These are phyloP conservation scores for Sugiyamaella qingdaonensis DNA, from an alignment of 805 yeast species.

Conservation along the genomic window DNA sequence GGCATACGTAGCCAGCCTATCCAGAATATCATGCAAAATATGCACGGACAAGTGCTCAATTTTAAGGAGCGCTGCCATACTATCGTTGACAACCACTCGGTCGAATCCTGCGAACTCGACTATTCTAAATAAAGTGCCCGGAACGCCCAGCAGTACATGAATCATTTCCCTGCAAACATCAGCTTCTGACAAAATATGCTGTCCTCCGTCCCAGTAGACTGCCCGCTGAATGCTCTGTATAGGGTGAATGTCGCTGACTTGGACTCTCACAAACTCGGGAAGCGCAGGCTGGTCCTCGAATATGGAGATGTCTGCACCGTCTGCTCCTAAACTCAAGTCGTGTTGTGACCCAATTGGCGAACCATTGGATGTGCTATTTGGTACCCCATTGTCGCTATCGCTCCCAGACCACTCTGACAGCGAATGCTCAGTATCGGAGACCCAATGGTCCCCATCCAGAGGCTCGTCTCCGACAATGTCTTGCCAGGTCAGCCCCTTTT, in stretches of 20 bases:
- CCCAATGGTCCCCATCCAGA: conserved; percentile 31
- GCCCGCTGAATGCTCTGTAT: not conserved
- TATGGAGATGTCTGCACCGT: not conserved
- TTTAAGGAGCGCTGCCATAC: not conserved
- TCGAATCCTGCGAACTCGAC: not conserved
- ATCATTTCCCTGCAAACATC: conserved; percentile 19
- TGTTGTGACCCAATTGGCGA: too few species aligned
- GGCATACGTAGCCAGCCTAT: conserved; percentile 5
- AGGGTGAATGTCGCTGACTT: not conserved
- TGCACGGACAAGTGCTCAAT: conserved; percentile 3
- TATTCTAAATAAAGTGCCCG: conserved; percentile 6
- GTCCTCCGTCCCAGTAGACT: not conserved
- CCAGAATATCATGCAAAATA: conserved; percentile 5
- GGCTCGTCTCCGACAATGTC: conserved; percentile 30
- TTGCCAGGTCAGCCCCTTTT: conserved; percentile 19
- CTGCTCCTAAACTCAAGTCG: not conserved
- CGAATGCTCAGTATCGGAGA: conserved; percentile 1
- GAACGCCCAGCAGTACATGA: conserved; percentile 15
- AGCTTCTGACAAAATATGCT: conserved; percentile 7
- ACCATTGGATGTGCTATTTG: too few species aligned
- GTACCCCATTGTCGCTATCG: not conserved
- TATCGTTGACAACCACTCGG: not conserved
- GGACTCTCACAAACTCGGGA: not conserved
- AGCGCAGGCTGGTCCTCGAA: not conserved
- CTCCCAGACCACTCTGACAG: conserved; percentile 10